Conservation (phyloP, 345 rosid genomes). For the Eucalyptus erythrocorys region DNA sequence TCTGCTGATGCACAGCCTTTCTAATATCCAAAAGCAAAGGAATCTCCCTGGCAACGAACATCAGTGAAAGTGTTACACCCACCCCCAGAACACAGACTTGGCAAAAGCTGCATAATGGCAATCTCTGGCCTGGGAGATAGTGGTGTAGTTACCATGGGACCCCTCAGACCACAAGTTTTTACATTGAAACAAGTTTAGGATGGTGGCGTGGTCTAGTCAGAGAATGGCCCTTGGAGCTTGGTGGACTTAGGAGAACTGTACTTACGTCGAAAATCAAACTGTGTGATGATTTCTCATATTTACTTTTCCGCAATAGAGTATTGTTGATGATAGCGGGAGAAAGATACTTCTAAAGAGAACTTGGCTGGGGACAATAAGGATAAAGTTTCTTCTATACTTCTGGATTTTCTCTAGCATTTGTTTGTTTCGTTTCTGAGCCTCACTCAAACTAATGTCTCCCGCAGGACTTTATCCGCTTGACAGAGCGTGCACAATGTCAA, state of each 20-base stretch:
- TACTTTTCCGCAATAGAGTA: neutral
- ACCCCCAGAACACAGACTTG: neutral
- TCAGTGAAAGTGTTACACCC: neutral
- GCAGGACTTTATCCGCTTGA: constrained; percentile 67
- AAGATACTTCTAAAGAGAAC: neutral
- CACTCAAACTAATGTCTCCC: neutral
- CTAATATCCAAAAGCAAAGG: neutral
- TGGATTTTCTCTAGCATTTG: neutral
- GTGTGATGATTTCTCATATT: neutral
- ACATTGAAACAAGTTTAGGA: neutral
- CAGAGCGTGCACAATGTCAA: constrained; percentile 48
- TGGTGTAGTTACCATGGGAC: neutral
- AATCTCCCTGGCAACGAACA: neutral
- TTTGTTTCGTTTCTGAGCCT: neutral
- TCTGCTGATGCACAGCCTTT: neutral
- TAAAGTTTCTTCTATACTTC: neutral
- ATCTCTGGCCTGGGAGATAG: neutral
- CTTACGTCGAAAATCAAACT: neutral
- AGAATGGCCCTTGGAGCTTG: neutral
- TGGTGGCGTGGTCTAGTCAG: neutral
- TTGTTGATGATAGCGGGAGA: neutral
- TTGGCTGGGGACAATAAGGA: neutral
- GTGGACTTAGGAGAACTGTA: neutral
- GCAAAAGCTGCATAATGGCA: neutral
- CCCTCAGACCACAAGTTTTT: neutral